phyloP scores from a whole-genome alignment of 2,329 filamentous ascomycete genomes.

The Didymosphaeria variabile region DNA sequence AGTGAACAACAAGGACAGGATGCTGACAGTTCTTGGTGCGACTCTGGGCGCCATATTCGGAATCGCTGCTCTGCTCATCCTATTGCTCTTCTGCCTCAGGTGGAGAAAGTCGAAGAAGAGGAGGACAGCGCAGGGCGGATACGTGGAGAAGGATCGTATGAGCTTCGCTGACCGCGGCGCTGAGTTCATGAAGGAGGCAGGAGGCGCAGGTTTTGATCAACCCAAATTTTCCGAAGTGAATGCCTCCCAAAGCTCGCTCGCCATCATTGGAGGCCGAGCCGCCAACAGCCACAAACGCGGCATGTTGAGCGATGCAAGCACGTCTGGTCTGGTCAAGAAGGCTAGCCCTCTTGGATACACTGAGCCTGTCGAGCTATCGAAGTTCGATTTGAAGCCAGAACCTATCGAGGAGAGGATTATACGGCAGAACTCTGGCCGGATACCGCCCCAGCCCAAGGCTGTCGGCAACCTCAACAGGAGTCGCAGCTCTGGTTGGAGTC shows the following conservation, averaged over 20 bases:
- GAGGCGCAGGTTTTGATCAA: constrained; percentile 46
- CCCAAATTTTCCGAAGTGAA: constrained; percentile 45
- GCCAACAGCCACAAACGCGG: constrained; percentile 58
- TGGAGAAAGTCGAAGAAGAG: constrained; percentile 67
- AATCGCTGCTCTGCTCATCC: constrained; percentile 72
- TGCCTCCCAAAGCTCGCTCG: constrained; percentile 54
- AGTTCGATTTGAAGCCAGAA: constrained; percentile 53
- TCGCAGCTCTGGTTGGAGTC: constrained; percentile 77
- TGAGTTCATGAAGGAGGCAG: constrained; percentile 62
- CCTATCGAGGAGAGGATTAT: constrained; percentile 41
- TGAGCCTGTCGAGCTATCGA: constrained; percentile 56
- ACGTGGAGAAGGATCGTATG: constrained; percentile 55
- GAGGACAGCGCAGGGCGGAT: constrained; percentile 67
- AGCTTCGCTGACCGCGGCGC: constrained; percentile 62
- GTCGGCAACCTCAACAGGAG: constrained; percentile 37
- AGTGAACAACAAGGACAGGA: constrained; percentile 57
- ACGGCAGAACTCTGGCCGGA: constrained; percentile 48
- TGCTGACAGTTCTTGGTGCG: constrained; percentile 75
- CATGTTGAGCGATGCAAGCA: constrained; percentile 67
- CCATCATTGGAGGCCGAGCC: constrained; percentile 65
- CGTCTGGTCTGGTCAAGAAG: constrained; percentile 68
- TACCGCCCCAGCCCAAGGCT: constrained; percentile 21
- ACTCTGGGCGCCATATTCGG: constrained; percentile 84
- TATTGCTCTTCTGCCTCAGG: constrained; percentile 74
- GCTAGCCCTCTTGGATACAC: constrained; percentile 51